Percentiles rank a stretch among this genome's conserved stretches.
Conservation (phyloP, 78 protist species). For the Dictyostelium capitatum region DNA sequence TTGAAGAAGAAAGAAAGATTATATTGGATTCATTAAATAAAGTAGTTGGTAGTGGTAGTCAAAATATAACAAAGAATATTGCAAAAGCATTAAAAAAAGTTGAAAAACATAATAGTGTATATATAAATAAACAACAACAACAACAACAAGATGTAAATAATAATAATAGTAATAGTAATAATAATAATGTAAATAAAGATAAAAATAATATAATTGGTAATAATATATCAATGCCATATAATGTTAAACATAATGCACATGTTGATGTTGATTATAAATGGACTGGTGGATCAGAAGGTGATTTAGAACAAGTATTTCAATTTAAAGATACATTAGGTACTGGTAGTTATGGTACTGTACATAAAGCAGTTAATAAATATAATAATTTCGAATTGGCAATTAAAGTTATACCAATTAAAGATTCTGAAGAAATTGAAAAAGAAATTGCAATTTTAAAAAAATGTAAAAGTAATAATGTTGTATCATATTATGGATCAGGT, state of each 20-base stretch:
- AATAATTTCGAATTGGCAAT: slow-evolving; percentile 28
- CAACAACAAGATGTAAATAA: neutral
- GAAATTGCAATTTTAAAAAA: slow-evolving; percentile 64
- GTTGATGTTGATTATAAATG: slow-evolving; percentile 72
- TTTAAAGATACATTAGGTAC: slow-evolving; percentile 56
- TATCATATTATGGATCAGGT: slow-evolving; percentile 57
- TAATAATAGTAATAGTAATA: neutral
- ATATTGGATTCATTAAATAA: slow-evolving; percentile 51
- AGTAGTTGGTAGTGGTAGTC: slow-evolving; percentile 27
- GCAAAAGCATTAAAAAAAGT: slow-evolving; percentile 53
- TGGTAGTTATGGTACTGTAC: slow-evolving; percentile 67
- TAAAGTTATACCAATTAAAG: slow-evolving; percentile 50
- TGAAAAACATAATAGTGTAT: slow-evolving; percentile 31
- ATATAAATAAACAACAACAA: neutral
- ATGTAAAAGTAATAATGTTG: slow-evolving; percentile 53
- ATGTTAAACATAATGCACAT: slow-evolving; percentile 73
- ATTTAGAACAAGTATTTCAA: slow-evolving; percentile 30
- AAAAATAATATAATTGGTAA: neutral
- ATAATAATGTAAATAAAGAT: neutral
- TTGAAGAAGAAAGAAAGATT: slow-evolving; percentile 71
- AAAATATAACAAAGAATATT: slow-evolving; percentile 32
- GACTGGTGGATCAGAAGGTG: slow-evolving; percentile 18
- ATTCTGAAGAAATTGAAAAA: slow-evolving; percentile 68
- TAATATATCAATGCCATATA: slow-evolving; percentile 55
- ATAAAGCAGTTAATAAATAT: slow-evolving; percentile 43